Conservation (phyloP, 108 stramenopile species). For the Parietichytrium sp. region DNA sequence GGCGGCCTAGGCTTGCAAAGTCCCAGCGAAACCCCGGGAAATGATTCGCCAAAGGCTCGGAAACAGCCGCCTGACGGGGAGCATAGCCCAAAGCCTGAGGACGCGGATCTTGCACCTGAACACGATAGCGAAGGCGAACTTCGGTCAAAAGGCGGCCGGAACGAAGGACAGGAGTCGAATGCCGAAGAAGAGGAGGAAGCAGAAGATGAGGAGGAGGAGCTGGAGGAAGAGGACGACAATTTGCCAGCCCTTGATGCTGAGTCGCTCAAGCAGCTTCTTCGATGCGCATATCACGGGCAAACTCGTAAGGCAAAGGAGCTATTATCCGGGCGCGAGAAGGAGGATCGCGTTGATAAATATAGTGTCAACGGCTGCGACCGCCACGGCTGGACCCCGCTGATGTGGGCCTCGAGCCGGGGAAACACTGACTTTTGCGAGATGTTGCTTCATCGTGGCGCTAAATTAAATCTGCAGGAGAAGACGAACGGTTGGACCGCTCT, state of each 20-base stretch:
- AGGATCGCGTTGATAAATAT: background rate
- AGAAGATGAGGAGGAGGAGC: background rate
- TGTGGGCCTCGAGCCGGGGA: background rate
- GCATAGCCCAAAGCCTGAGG: no score
- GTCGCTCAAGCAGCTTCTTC: background rate
- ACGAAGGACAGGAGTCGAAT: background rate
- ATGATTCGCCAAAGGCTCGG: background rate
- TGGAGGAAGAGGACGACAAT: background rate
- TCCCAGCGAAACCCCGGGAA: background rate
- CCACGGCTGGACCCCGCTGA: constrained; percentile 11
- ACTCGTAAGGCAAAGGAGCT: background rate
- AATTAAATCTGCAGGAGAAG: background rate
- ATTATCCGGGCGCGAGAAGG: background rate
- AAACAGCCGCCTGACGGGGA: background rate
- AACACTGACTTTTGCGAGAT: background rate
- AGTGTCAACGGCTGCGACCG: background rate
- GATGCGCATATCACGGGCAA: constrained; percentile 23
- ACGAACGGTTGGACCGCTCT: constrained; percentile 29
- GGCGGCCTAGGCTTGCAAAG: no score
- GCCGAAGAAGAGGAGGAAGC: background rate
- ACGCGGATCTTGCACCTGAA: background rate
- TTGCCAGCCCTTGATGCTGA: no score
- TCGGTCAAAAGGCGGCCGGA: background rate
- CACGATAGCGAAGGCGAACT: background rate
- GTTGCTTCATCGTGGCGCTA: background rate